Evolutionary conservation across 164 flowering plant genomes (phyloP).

Genomic region (Vitis amurensis): DNA sequence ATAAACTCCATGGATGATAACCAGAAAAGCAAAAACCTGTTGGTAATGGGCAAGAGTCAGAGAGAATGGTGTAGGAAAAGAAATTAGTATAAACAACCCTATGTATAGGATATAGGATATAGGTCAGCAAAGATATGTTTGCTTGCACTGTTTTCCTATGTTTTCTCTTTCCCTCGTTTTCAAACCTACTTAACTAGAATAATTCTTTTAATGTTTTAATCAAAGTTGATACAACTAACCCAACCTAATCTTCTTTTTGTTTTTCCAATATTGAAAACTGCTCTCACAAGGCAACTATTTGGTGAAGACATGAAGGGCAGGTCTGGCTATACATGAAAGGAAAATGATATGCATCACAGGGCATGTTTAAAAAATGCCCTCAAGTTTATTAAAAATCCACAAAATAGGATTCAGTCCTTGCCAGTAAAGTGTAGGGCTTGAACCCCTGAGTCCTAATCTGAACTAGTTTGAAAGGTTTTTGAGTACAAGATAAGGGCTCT

Average conservation of each 20-base stretch:
- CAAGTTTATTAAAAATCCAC: too few relatives aligned
- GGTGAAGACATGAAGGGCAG: background rate
- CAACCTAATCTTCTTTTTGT: conserved; percentile 12
- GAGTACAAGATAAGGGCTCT: too few relatives aligned
- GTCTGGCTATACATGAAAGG: too few relatives aligned
- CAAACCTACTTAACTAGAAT: conserved; percentile 21
- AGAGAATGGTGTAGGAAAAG: too few relatives aligned
- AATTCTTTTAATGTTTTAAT: background rate
- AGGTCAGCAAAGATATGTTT: background rate
- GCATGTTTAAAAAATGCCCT: too few relatives aligned
- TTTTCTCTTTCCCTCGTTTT: conserved; percentile 5
- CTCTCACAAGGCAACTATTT: background rate
- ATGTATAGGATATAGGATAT: background rate
- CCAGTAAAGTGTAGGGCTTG: too few relatives aligned
- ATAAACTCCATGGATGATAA: conserved; percentile 8
- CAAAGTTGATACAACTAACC: conserved; percentile 34
- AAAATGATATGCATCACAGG: too few relatives aligned
- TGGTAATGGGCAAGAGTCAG: background rate
- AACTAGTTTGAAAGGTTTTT: too few relatives aligned
- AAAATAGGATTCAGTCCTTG: too few relatives aligned
- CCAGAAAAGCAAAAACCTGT: background rate
- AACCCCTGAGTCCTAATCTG: too few relatives aligned
- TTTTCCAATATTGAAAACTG: background rate
- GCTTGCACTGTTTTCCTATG: background rate
- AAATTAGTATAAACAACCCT: too few relatives aligned